Percentiles rank a stretch among this genome's conserved stretches.
These are phyloP conservation scores for Dictyostelium intermedium DNA, from an alignment of 78 protist species.

Conservation along the genomic window DNA sequence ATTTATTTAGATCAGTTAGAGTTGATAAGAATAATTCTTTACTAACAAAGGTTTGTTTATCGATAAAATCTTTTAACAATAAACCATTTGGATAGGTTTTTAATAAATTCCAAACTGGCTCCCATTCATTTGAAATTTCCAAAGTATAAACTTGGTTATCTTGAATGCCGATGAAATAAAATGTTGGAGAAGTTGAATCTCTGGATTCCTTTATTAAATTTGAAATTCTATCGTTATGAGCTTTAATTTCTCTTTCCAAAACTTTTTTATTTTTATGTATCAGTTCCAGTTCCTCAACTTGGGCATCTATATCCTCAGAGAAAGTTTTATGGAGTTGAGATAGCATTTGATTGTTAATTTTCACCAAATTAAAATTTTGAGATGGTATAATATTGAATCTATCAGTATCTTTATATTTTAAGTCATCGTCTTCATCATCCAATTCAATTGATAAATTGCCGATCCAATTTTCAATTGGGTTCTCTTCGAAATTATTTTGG, in stretches of 20 bases:
- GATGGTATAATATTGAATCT: conserved; percentile 20
- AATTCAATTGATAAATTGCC: conserved; percentile 2
- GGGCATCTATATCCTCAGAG: conserved; percentile 35
- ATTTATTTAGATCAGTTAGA: conserved; percentile 31
- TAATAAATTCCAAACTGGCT: conserved; percentile 23
- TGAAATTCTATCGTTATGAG: neutral
- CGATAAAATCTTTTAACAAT: neutral
- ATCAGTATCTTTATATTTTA: neutral
- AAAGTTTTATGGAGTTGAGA: conserved; percentile 38
- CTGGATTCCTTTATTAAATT: neutral
- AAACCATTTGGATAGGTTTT: neutral
- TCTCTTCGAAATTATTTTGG: neutral
- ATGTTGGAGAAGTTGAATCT: neutral
- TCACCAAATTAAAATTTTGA: neutral
- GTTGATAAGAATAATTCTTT: neutral
- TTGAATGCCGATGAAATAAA: conserved; percentile 29
- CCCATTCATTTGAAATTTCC: conserved; percentile 19
- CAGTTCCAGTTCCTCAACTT: conserved; percentile 2
- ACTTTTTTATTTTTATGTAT: conserved; percentile 24
- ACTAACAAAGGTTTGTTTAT: neutral
- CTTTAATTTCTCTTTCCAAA: conserved; percentile 17
- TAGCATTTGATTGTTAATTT: neutral
- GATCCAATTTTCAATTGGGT: conserved; percentile 27
- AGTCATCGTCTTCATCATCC: conserved; percentile 22
- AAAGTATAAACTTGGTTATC: conserved; percentile 37